Evolutionary conservation across 164 flowering plant genomes (phyloP), one percentile per base, ranked within the genome.

Genomic region (Malania oleifera): DNA sequence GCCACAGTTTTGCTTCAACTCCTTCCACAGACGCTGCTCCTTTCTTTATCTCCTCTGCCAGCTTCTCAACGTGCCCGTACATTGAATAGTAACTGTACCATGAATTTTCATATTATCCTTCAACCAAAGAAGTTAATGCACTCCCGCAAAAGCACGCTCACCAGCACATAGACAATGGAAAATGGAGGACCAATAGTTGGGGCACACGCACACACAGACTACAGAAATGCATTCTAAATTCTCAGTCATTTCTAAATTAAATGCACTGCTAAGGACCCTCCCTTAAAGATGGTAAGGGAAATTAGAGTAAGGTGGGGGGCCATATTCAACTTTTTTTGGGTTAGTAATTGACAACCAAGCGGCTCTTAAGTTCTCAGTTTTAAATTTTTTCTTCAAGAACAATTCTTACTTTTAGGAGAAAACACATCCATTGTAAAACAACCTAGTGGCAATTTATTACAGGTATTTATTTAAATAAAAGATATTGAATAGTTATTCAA

Each of bases 1-100:
- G 93, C 89, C 89, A 86, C 50, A 82, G 61, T 54, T 79, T 80
- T 20, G 69, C 89, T 64, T 86, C 87, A 12, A 84, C 87, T 34
- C 93, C 93, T 67, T 84, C 93, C 51, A 86, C 85, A 7, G 93
- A 77, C 34, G 71, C 73, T 56, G 89, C 93, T 57, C 93, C 93
- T 72, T 79, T 84, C 79, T 75, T 64, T 10, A 86, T 84, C 71
- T 82, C 87, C 60, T 81, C 75, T 2, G 87, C 89, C 15, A 86
- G 77, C 66, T 77, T 86, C 69, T 65, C 82, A 47, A 86, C 93
- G 69, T 86, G 93, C 19, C 93, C 89, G 51, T 86, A 86, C 83
- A 75, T 86, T 14, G 93, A 86, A 60, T 86, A 86, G 76, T 82
- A 86, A 28, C 92, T 86, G 81, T 25, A 62, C 1, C 55, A 28